Base-by-base conservation (phyloP, 345 rosid genomes). In the Eucalyptus polybractea region DNA sequence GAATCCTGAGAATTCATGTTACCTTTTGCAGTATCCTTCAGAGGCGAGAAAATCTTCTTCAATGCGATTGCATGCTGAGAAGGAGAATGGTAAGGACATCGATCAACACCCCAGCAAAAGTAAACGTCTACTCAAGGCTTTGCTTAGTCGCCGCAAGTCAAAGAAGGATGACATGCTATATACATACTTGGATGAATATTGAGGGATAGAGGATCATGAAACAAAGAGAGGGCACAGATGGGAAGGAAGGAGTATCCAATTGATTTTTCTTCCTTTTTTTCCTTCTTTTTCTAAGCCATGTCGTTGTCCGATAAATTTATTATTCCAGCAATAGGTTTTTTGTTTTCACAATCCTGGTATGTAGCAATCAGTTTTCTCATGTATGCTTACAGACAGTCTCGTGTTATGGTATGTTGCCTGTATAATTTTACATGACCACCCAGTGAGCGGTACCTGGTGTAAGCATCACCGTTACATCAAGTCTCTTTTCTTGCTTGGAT, bases 71-170 rank as follows among this genome's bases (percentile, higher is more conserved):
- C 96, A 92, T 11, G 90, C 95, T 3, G 98, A 94, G 87, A 94
- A 92, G 94, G 96, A 94, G 83, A 92, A 89, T 44, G 86, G 90
- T 12, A 95, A 92, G 90, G 97, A 95, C 42, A 40, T 91, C 22
- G 97, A 97, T 80, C 97, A 94, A 17, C 86, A 92, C 86, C 99
- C 95, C 8, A 96, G 99, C 94, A 97, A 96, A 92, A 95, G 99
- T 88, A 97, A 96, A 90, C 95, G 97, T 24, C 94, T 97, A 27
- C 97, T 96, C 87, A 96, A 96, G 93, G 96, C 98, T 29, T 92
- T 97, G 91, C 98, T 97, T 80, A 96, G 99, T 90, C 93, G 98
- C 80, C 99, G 99, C 88, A 97, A 97, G 92, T 94, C 97, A 6
- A 96, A 95, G 96, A 97, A 96, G 90, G 99, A 97, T 67, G 99